Evolutionary conservation across 345 rosid species (phyloP).

Genomic region (Moricandia arvensis): DNA sequence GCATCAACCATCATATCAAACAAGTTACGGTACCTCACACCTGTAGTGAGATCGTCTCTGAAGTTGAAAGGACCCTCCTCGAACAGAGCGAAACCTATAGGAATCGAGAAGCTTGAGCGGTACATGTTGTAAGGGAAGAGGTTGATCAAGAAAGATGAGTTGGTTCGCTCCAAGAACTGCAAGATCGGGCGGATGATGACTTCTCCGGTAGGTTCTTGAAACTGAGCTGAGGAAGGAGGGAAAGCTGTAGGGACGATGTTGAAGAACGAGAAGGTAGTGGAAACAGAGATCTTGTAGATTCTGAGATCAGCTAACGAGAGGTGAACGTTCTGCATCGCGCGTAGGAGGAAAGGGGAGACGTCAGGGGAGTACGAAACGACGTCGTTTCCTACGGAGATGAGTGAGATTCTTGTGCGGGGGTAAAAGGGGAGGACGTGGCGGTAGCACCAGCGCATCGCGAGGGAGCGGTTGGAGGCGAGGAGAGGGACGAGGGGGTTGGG

Average conservation of each 20-base stretch:
- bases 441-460: slow-evolving; percentile 71
- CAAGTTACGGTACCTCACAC: slow-evolving; percentile 77
- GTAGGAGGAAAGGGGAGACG: slow-evolving; percentile 52
- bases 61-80: slow-evolving; percentile 74
- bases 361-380: slow-evolving; percentile 47
- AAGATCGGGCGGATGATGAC: slow-evolving; percentile 65
- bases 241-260: slow-evolving; percentile 62
- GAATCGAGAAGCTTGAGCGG: slow-evolving; percentile 61
- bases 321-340: slow-evolving; percentile 63
- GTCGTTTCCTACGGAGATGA: slow-evolving; percentile 83
- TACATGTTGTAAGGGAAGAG: slow-evolving; percentile 83
- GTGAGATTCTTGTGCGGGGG: slow-evolving; percentile 69
- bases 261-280: slow-evolving; percentile 86
- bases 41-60: slow-evolving; percentile 71
- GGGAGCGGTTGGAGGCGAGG: slow-evolving; percentile 72
- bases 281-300: slow-evolving; percentile 56
- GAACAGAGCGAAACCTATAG: slow-evolving; percentile 80
- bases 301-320: slow-evolving; percentile 62
- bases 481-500: slow-evolving; percentile 69
- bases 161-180: slow-evolving; percentile 63
- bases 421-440: slow-evolving; percentile 74
- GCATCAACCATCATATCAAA: slow-evolving; percentile 95
- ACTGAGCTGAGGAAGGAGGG: slow-evolving; percentile 75
- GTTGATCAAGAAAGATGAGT: slow-evolving; percentile 77
- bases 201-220: slow-evolving; percentile 64